Evolutionary conservation across 306 rosid species (phyloP), one percentile per base, ranked within the genome.

Genomic region (Inga oerstediana): DNA sequence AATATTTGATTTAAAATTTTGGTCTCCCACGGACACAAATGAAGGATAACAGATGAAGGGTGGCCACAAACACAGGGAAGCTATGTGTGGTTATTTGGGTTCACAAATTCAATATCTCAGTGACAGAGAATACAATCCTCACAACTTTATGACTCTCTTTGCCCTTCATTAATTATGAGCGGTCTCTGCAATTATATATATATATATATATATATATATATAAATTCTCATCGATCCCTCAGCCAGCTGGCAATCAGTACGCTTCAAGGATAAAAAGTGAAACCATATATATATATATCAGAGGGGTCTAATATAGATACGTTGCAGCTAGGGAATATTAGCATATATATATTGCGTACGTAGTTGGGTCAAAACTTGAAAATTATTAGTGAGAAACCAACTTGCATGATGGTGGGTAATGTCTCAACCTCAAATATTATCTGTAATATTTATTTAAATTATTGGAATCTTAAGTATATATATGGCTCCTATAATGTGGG

Each of bases 91-190:
- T 58, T 19, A 14, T 52, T 80, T 69, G 51, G 46, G 72, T 75
- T 82, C 88, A 83, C 90, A 78, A 71, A 85, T 37, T 81, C 43
- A 82, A 69, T 68, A 70, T 77, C 80, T n/a, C 32, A 39, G 65
- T 69, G 88, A 85, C 66, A 43, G 68, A 37, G 72, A 45, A 27
- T 59, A 35, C 24, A 51, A 34, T n/a, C 66, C 49, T 72, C 13
- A 37, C 58, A 20, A 3, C 12, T 58, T 58, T 58, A 58, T 7
- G 12, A 7, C 30, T n/a, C 24, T 19, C 64, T 56, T 56, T 20
- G 64, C 64, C 64, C 64, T 58, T n/a, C 64, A 58, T 54, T 54
- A 54, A 54, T 54, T 51, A 15, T 16, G 3, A 19, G 22, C 16
- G 9, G 22, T 52, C 22, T 52, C 59, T 52, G n/a, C n/a, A 52